Conservation (phyloP, 805 yeast species). For the Candida sphagnicola region DNA sequence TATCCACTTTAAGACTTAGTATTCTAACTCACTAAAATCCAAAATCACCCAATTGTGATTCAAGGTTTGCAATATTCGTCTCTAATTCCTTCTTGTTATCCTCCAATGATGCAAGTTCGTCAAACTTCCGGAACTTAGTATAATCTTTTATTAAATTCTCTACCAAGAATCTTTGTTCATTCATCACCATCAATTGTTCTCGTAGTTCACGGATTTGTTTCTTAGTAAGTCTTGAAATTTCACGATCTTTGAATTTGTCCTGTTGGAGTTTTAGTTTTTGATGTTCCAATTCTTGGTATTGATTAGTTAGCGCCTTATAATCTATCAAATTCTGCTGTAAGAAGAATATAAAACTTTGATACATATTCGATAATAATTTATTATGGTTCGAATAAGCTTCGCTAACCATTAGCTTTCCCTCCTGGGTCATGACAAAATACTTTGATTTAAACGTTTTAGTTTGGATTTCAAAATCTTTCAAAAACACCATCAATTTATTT, state of each 20-base stretch:
- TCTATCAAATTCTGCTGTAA: constrained; percentile 66
- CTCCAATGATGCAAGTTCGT: constrained; percentile 62
- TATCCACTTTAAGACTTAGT: no score
- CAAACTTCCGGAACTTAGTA: constrained; percentile 68
- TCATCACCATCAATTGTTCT: constrained; percentile 79
- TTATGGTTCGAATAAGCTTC: constrained; percentile 10
- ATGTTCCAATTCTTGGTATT: constrained; percentile 29
- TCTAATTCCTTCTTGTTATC: constrained; percentile 56
- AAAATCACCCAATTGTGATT: constrained; percentile 52
- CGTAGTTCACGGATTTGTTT: constrained; percentile 54
- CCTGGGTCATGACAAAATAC: constrained; percentile 11
- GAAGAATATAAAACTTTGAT: constrained; percentile 52
- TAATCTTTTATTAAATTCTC: constrained; percentile 59
- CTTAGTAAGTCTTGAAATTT: constrained; percentile 36
- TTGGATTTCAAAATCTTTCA: constrained; percentile 31
- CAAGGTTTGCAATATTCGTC: constrained; percentile 43
- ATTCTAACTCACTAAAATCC: no score
- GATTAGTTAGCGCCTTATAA: constrained; percentile 55
- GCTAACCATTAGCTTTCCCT: constrained; percentile 10
- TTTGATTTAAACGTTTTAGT: constrained; percentile 18
- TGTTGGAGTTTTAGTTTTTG: constrained; percentile 10
- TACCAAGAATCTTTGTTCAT: constrained; percentile 77
- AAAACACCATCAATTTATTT: constrained; percentile 15
- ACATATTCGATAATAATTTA: constrained; percentile 49
- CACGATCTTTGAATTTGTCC: constrained; percentile 1